Percentiles rank a stretch among this genome's conserved stretches.
Conservation (phyloP, 2,329 filamentous ascomycete genomes). For the Xylariaceae sp. region DNA sequence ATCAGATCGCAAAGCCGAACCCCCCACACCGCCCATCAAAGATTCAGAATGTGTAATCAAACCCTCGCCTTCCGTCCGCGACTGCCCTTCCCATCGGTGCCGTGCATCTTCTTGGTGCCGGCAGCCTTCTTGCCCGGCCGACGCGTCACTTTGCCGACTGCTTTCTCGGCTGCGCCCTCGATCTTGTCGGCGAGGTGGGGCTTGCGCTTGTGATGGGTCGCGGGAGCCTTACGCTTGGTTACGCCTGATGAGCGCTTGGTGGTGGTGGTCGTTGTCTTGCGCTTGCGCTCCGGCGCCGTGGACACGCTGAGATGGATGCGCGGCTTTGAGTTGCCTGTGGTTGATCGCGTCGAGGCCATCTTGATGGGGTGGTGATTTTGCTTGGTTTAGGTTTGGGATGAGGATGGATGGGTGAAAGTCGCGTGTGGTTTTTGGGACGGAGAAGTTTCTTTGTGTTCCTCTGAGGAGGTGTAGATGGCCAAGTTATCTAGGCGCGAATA, state of each 20-base stretch:
- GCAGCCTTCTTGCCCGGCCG: slow-evolving; percentile 29
- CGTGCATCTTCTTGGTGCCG: slow-evolving; percentile 28
- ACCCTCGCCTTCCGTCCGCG: slow-evolving; percentile 7
- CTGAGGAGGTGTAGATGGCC: not conserved
- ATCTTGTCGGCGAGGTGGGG: slow-evolving; percentile 28
- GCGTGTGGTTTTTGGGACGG: not conserved
- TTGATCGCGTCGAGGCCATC: slow-evolving; percentile 27
- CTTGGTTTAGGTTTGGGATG: not conserved
- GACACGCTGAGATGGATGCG: slow-evolving; percentile 24
- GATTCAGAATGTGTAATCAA: too few species aligned
- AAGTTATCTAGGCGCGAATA: not conserved
- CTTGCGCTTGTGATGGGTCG: slow-evolving; percentile 30
- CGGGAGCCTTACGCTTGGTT: slow-evolving; percentile 19
- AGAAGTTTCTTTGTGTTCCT: not conserved
- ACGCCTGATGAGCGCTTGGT: slow-evolving; percentile 12
- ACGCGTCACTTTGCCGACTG: slow-evolving; percentile 23
- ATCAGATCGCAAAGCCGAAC: too few species aligned
- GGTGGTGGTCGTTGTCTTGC: slow-evolving; percentile 13
- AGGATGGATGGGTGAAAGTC: not conserved
- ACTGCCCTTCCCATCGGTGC: slow-evolving; percentile 27
- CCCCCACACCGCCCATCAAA: too few species aligned
- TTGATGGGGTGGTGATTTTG: not conserved
- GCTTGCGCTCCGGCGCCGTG: slow-evolving; percentile 28
- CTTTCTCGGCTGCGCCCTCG: slow-evolving; percentile 26
- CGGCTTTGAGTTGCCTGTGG: slow-evolving; percentile 27